Conservation (phyloP, 441 rosid genomes). For the Gossypium davidsonii region DNA sequence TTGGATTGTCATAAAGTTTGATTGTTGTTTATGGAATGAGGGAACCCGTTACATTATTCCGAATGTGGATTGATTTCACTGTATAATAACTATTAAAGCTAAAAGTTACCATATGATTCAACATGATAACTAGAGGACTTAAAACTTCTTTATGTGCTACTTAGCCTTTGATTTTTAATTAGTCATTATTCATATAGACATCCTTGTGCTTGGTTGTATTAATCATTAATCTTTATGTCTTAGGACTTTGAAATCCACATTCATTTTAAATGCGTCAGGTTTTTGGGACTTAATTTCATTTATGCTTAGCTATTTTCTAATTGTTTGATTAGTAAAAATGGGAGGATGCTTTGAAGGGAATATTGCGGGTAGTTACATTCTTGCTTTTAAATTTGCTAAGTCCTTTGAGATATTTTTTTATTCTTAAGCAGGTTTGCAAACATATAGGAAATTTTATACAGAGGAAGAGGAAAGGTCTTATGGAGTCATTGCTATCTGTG, state of each 20-base stretch:
- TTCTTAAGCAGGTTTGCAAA: conserved; percentile 33
- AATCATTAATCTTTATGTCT: background rate
- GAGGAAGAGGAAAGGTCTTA: conserved; percentile 42
- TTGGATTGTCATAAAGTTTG: background rate
- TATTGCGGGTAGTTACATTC: background rate
- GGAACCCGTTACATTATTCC: background rate
- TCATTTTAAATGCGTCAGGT: background rate
- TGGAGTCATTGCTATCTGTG: conserved; percentile 46
- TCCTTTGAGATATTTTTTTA: background rate
- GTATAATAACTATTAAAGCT: background rate
- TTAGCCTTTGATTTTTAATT: background rate
- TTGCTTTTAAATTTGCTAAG: background rate
- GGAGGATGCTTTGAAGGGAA: background rate
- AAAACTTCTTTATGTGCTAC: background rate
- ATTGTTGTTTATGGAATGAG: background rate
- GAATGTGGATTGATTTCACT: conserved; percentile 1
- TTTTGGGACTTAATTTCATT: background rate
- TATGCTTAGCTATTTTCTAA: background rate
- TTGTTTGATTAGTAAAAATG: background rate
- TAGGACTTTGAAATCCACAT: background rate
- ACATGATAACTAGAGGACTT: background rate
- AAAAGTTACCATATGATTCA: background rate
- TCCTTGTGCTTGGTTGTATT: background rate
- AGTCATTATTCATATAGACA: background rate
- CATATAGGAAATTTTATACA: conserved; percentile 32